Conservation (phyloP, 2,329 filamentous ascomycete genomes). For the Calonectria pauciramosa region DNA sequence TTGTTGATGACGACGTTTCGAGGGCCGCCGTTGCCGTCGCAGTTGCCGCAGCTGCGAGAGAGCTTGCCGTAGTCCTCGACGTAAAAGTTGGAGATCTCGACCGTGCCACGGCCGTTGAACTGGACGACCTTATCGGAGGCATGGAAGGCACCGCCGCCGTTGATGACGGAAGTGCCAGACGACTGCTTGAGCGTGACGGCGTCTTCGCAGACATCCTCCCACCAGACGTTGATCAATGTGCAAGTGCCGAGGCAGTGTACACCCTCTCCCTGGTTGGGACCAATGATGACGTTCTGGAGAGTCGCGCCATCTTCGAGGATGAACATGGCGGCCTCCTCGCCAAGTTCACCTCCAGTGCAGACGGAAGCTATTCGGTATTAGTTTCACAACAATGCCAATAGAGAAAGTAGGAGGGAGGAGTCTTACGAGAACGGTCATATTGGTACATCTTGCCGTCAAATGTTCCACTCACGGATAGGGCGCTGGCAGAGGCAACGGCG, state of each 20-base stretch:
- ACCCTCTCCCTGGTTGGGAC: slow-evolving; percentile 63
- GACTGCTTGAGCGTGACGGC: slow-evolving; percentile 53
- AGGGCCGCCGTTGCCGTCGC: slow-evolving; percentile 35
- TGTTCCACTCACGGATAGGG: slow-evolving; percentile 37
- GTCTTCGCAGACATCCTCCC: slow-evolving; percentile 56
- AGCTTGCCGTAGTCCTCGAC: slow-evolving; percentile 58
- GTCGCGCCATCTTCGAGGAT: slow-evolving; percentile 64
- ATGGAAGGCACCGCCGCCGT: slow-evolving; percentile 56
- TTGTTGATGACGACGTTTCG: slow-evolving; percentile 39
- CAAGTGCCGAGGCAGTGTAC: slow-evolving; percentile 65
- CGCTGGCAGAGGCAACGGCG: slow-evolving; percentile 30
- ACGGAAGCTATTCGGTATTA: slow-evolving; percentile 27
- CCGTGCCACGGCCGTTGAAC: slow-evolving; percentile 43
- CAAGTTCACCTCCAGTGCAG: slow-evolving; percentile 45
- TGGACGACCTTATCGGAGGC: slow-evolving; percentile 54
- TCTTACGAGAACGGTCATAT: slow-evolving; percentile 42
- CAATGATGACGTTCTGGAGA: slow-evolving; percentile 67
- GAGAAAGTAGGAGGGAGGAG: accelerated
- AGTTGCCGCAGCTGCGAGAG: slow-evolving; percentile 62
- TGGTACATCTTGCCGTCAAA: slow-evolving; percentile 38
- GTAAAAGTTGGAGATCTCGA: slow-evolving; percentile 47
- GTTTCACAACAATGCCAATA: not conserved
- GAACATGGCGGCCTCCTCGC: slow-evolving; percentile 60
- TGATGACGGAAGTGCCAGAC: slow-evolving; percentile 57
- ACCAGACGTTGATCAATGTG: slow-evolving; percentile 55